phyloP scores from a whole-genome alignment of 495 filamentous ascomycete genomes.

The Daldinia grandis region DNA sequence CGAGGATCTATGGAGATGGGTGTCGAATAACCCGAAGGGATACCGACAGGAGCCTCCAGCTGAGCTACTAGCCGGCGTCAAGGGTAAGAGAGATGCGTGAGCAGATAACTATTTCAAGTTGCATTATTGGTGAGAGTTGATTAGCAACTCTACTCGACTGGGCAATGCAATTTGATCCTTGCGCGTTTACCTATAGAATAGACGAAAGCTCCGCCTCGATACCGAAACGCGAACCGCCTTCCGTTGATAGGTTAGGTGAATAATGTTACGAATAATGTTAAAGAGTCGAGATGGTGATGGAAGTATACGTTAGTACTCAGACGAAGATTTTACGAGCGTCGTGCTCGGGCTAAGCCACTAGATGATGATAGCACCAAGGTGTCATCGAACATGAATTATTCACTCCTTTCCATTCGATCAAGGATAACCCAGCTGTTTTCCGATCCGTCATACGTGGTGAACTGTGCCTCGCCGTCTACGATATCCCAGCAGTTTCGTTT shows the following conservation, averaged over 20 bases:
- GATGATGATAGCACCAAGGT: background rate
- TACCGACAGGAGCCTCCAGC: conserved; percentile 91
- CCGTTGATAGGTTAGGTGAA: background rate
- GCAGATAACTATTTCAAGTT: conserved; percentile 1
- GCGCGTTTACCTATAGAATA: conserved; percentile 26
- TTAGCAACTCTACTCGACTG: conserved; percentile 11
- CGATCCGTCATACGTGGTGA: conserved; percentile 6
- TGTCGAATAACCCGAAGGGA: conserved; percentile 92
- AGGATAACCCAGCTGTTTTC: background rate
- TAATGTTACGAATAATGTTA: background rate
- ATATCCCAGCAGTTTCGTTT: conserved; percentile 3
- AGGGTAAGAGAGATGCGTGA: conserved; percentile 47
- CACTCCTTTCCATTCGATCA: background rate
- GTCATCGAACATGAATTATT: background rate
- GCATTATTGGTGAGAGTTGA: conserved; percentile 16
- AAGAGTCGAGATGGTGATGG: background rate
- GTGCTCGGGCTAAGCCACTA: background rate
- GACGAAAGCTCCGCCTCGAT: conserved; percentile 1
- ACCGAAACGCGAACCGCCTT: background rate
- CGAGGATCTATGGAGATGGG: conserved; percentile 94
- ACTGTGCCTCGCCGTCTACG: background rate
- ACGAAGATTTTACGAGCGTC: background rate
- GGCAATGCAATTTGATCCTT: conserved; percentile 7
- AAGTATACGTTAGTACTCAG: background rate
- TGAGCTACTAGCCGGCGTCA: conserved; percentile 77